Evolutionary conservation across 768 basidiomycete genomes (phyloP).

Genomic region (Termitomyces sp.): DNA sequence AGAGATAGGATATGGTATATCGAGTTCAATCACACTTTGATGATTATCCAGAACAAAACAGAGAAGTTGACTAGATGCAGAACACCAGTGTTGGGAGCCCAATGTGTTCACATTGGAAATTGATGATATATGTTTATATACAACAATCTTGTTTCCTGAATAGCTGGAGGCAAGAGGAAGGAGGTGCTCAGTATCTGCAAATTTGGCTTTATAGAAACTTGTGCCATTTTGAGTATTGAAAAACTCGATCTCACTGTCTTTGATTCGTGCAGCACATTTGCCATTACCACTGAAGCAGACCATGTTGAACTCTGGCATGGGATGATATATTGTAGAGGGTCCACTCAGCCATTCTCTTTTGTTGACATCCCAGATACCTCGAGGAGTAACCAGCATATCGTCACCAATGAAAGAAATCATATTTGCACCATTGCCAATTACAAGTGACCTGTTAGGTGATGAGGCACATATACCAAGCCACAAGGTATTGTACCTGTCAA

Average conservation of each 20-base stretch:
- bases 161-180: slow-evolving; percentile 2
- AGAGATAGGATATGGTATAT: neutral
- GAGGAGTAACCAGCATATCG: slow-evolving; percentile 2
- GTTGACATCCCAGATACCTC: slow-evolving; percentile 4
- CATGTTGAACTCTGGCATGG: neutral
- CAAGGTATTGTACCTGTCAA: neutral
- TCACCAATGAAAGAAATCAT: slow-evolving; percentile 1
- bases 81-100: neutral
- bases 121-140: neutral
- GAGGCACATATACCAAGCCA: neutral
- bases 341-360: neutral
- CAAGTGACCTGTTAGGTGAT: neutral
- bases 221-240: neutral
- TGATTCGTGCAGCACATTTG: neutral
- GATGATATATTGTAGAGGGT: neutral
- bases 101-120: neutral
- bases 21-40: neutral
- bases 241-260: neutral
- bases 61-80: neutral
- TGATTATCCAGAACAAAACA: slow-evolving; percentile 3
- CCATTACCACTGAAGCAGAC: slow-evolving; percentile 7
- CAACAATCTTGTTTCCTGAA: slow-evolving; percentile 7
- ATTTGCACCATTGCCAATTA: neutral
- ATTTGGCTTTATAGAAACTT: neutral
- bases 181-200: neutral